Base-by-base conservation (phyloP, 129 eudicot genomes). In the Ambrosia trifida region DNA sequence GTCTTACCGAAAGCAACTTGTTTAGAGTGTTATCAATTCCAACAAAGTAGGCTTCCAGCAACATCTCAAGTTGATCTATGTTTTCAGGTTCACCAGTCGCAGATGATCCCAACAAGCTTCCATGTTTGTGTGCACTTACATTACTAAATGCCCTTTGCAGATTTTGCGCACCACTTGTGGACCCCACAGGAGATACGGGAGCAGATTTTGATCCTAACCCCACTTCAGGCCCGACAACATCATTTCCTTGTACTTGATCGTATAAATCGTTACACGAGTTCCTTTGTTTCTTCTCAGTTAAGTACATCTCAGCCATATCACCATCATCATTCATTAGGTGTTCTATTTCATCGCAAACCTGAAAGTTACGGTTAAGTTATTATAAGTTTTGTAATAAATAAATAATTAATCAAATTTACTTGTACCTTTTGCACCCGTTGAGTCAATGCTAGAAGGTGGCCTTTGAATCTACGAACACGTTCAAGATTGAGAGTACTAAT, bases 261-360 rank as follows among this genome's bases (percentile, higher is more conserved):
- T 82, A 80, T 65, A 75, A n/a, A 66, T 95, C 97, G 63, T 46
- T 81, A 64, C 79, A 76, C 20, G 79, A 45, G 75, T 66, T 81
- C 76, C 86, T 88, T 79, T 82, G 89, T 78, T 90, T 95, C 78
- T 95, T 95, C 75, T 95, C 99, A 14, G 99, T 95, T 76, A 95
- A 65, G 78, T 95, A 95, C 99, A 95, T 95, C 89, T 90, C 99
- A 41, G 99, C 99, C 99, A 95, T 95, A 71, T 95, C 99, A 30
- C 97, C 97, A 68, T 95, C 99, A 72, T 95, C 99, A 64, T 95
- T 89, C 99, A 95, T 95, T 24, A 95, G 85, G 75, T 95, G 99
- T 46, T 95, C 99, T 49, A 95, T 95, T 83, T 95, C 99, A 80
- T 86, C 99, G 63, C 94, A 91, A 52, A 90, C 96, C 99, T 95